phyloP scores from a whole-genome alignment of 2,329 filamentous ascomycete genomes.

The Nothophoma quercina region DNA sequence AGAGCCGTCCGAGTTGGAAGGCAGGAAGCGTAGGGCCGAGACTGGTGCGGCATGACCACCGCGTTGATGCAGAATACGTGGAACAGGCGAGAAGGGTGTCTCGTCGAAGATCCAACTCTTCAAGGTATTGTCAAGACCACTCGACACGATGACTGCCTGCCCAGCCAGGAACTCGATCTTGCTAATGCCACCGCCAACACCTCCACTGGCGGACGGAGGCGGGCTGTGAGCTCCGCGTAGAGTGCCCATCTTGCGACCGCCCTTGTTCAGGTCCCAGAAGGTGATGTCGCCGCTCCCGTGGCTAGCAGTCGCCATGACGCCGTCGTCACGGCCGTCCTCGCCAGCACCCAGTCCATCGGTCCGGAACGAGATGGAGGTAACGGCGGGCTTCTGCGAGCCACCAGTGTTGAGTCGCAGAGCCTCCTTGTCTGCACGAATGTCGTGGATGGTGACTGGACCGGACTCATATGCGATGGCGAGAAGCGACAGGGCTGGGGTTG shows the following conservation, averaged over 20 bases:
- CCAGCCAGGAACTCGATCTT: constrained; percentile 88
- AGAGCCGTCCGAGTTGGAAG: constrained; percentile 85
- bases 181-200: constrained; percentile 77
- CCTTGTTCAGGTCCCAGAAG: constrained; percentile 94
- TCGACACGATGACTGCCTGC: constrained; percentile 88
- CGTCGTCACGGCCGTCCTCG: constrained; percentile 80
- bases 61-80: constrained; percentile 82
- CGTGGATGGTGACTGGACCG: constrained; percentile 80
- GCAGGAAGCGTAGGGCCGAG: constrained; percentile 82
- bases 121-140: constrained; percentile 89
- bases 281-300: constrained; percentile 83
- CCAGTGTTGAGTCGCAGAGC: constrained; percentile 74
- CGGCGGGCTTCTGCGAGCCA: constrained; percentile 65
- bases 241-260: constrained; percentile 84
- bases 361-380: constrained; percentile 88
- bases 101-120: constrained; percentile 98
- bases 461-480: constrained; percentile 87
- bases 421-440: constrained; percentile 79
- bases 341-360: constrained; percentile 89
- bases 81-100: constrained; percentile 85
- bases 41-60: constrained; percentile 90
- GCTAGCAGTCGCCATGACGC: constrained; percentile 93
- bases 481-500: constrained; percentile 82
- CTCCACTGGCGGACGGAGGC: constrained; percentile 62
- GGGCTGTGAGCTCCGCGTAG: constrained; percentile 88